Evolutionary conservation across 2,329 filamentous ascomycete genomes (phyloP).

Genomic region (Pestalotiopsis sp.): DNA sequence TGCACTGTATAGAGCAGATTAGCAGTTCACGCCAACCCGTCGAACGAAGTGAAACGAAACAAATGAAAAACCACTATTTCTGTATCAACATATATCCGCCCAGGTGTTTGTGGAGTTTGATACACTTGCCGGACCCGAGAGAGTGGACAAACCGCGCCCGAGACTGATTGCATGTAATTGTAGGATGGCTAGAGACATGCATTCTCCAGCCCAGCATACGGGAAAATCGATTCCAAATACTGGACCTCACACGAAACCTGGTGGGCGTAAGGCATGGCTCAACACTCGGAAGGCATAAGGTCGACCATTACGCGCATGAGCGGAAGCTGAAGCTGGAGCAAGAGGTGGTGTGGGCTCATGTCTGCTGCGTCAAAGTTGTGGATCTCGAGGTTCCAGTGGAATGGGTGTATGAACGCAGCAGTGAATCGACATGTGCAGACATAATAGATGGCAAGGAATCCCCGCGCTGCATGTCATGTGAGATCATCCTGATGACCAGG

Average conservation of each 20-base stretch:
- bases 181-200: neutral
- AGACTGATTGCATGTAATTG: neutral
- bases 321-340: neutral
- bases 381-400: neutral
- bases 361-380: neutral
- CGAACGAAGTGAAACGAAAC: constrained; percentile 10
- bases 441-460: neutral
- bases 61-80: constrained; percentile 1
- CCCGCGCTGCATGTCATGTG: neutral
- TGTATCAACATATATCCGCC: neutral
- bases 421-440: neutral
- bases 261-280: neutral
- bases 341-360: neutral
- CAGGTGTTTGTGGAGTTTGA: neutral
- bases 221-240: neutral
- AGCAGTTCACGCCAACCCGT: neutral
- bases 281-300: neutral
- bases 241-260: neutral
- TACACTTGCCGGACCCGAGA: neutral
- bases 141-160: neutral
- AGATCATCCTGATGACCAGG: neutral
- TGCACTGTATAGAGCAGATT: neutral
- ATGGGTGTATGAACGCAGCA: neutral
- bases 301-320: neutral
- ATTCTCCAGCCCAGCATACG: neutral